Evolutionary conservation across 1,284 basidiomycete genomes (phyloP), one percentile per base, ranked within the genome.

Genomic region (Trametes polyzona): DNA sequence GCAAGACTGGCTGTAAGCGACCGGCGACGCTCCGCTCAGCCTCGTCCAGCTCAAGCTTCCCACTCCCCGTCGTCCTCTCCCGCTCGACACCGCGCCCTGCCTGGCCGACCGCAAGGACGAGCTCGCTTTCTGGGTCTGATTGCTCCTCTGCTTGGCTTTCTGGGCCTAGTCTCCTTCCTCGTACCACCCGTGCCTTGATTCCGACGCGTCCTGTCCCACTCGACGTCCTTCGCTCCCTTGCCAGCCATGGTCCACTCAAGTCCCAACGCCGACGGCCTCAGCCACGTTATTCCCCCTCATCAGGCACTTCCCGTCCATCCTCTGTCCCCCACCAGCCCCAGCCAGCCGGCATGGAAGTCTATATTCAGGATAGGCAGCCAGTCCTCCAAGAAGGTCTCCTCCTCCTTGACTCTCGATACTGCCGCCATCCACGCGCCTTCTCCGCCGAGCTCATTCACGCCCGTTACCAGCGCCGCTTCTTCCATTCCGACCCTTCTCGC

Each of bases 321-420:
- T 5, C 49, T 63, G 10, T 67, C 65, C 33, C 58, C 65, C 26
- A 59, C 56, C 33, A 58, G 58, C 21, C 59, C 57, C 29, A 55
- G 55, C 48, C 60, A 63, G 33, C 61, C 66, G 56, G 70, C 70
- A 55, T 88, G 86, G 86, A 86, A 83, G 72, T 82, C 83, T 35
- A 77, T 87, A 60, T 83, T 88, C 71, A 81, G 83, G 55, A 76
- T 87, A 61, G 74, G 72, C 36, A 74, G 65, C 59, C 66, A 69
- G 42, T 81, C 82, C 21, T 70, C 71, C 57, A 83, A 80, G 74
- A 87, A 83, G 71, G 68, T 78, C 29, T 56, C 67, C 63, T 60
- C 67, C 44, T 58, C 73, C 40, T 65, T 77, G 36, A 74, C 72
- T 41, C 68, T 77, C 42, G 72, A 76, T 63, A 72, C 75, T 43